A percentile compares a stretch with the other conserved stretches of the same genome.
Conservation (phyloP, 2,329 filamentous ascomycete species). For the Claviceps sorghi region DNA sequence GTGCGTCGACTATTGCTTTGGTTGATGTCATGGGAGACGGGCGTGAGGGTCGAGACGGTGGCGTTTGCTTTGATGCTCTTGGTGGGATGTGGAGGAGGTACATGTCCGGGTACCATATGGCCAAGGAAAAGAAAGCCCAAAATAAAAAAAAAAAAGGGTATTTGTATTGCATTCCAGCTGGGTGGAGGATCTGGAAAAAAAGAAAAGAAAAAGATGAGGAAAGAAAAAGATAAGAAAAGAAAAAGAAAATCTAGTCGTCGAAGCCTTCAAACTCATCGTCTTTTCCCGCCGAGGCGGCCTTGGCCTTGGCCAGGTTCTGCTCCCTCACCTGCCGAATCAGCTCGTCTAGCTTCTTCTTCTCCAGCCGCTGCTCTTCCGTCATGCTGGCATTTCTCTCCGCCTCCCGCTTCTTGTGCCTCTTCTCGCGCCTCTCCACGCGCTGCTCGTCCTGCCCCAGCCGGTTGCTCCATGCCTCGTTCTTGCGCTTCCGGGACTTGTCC, state of each 20-base stretch:
- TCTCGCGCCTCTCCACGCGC: slow-evolving; percentile 47
- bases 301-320: slow-evolving; percentile 33
- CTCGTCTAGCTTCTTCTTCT: slow-evolving; percentile 46
- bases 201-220: not conserved
- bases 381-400: slow-evolving; percentile 47
- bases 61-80: too few species aligned
- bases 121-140: not conserved
- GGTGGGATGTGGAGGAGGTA: not conserved
- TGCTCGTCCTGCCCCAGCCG: slow-evolving; percentile 53
- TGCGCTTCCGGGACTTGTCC: slow-evolving; percentile 39
- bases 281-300: slow-evolving; percentile 8
- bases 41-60: too few species aligned
- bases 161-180: not conserved
- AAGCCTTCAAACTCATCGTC: slow-evolving; percentile 47
- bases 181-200: too few species aligned
- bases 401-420: slow-evolving; percentile 48
- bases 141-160: not conserved
- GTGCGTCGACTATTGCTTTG: too few species aligned
- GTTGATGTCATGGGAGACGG: too few species aligned
- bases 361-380: slow-evolving; percentile 54
- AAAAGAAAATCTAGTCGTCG: slow-evolving; percentile 24
- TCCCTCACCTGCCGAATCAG: slow-evolving; percentile 50
- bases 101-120: not conserved
- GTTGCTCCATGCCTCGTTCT: slow-evolving; percentile 58
- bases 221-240: not conserved